Base-by-base conservation (phyloP, 129 eudicot genomes). In the Arctium lappa region DNA sequence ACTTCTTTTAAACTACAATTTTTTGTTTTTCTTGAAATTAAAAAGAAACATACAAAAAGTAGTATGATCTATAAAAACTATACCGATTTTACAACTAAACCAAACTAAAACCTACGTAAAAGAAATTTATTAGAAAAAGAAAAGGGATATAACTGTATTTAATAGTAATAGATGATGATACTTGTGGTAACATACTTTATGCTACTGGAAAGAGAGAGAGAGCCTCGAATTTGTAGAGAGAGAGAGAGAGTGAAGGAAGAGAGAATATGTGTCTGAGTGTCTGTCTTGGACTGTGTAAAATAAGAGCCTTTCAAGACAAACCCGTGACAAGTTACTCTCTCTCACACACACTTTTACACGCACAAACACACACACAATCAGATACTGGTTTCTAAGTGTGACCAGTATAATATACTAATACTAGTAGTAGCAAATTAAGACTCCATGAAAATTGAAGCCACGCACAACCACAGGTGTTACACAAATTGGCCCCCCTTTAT, bases 191-290 rank as follows among this genome's bases (percentile, higher is more conserved):
- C 42, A 38, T 83, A 36, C 53, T 71, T 16, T 50, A 82, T 82
- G 34, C 9, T 82, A 69, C 62, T 30, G 18, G 62, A 37, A n/a
- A 74, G 6, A 34, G 78, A 76, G 76, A 16, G 82, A 72, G 81
- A 70, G 76, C 82, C 81, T 89, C 74, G 91, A 77, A 81, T 72
- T 66, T 48, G 86, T 82, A 79, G 89, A 70, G 81, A 69, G 75
- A 73, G 36, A 22, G 27, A 22, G 27, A 22, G 50, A 42, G 80
- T 22, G 27, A 82, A 80, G 71, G 81, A 66, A 82, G 77, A 81
- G 89, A 74, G 94, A 94, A 91, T 92, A 94, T 89, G 96, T 92
- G 97, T 92, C 97, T 91, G 94, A 86, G 93, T 89, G 93, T 86
- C 82, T 80, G 94, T 89, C 86, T 91, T 76, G 88, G 86, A 88